These are phyloP conservation scores for Podaxis mareebaensis DNA, from an alignment of 768 basidiomycete species.

Conservation along the genomic window DNA sequence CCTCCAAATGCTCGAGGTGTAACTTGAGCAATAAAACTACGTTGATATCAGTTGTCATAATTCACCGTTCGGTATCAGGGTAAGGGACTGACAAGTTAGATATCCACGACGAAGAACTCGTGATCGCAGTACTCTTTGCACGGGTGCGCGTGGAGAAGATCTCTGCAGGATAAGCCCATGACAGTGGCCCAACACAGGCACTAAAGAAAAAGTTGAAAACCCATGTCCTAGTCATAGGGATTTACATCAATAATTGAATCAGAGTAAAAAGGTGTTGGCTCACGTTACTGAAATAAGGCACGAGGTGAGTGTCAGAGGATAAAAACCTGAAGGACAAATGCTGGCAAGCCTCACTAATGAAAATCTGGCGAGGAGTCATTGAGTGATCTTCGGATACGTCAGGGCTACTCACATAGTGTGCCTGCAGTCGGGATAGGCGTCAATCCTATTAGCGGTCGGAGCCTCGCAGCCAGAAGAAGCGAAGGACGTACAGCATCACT, in stretches of 20 bases:
- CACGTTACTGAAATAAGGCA: background rate
- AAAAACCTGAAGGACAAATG: background rate
- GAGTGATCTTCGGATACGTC: background rate
- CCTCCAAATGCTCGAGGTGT: slow-evolving; percentile 39
- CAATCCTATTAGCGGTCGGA: background rate
- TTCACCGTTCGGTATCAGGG: background rate
- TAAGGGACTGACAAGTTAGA: slow-evolving; percentile 38
- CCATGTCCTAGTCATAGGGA: slow-evolving; percentile 34
- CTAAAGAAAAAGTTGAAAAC: slow-evolving; percentile 51
- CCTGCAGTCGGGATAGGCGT: slow-evolving; percentile 21
- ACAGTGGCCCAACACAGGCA: slow-evolving; percentile 44
- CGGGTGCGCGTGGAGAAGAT: slow-evolving; percentile 46
- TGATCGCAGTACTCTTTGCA: slow-evolving; percentile 45
- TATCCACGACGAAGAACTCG: slow-evolving; percentile 45
- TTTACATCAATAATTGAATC: background rate
- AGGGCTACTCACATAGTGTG: slow-evolving; percentile 35
- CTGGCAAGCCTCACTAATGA: slow-evolving; percentile 34
- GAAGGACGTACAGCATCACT: too few relatives aligned
- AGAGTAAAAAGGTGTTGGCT: background rate
- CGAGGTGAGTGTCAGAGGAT: background rate
- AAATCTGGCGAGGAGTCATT: slow-evolving; percentile 29
- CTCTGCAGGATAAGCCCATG: slow-evolving; percentile 47
- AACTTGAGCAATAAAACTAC: slow-evolving; percentile 46
- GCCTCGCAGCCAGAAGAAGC: background rate
- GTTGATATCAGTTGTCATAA: background rate